phyloP scores from a whole-genome alignment of 805 yeast species.

The Saccharomyces paradoxus region DNA sequence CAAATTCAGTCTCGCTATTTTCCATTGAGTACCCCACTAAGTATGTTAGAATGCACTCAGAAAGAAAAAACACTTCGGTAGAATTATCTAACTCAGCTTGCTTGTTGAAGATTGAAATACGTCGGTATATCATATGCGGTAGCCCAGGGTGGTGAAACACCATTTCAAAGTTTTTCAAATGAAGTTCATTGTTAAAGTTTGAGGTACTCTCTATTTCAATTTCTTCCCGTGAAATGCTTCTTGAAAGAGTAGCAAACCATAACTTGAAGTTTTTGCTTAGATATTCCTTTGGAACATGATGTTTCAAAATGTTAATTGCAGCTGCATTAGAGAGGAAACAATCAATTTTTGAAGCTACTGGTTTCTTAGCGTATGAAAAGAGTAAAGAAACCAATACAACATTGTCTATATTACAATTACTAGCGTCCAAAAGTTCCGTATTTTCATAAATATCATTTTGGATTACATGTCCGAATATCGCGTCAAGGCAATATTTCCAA shows the following conservation, averaged over 20 bases:
- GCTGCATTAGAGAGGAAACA: conserved; percentile 1
- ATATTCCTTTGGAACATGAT: conserved; percentile 2
- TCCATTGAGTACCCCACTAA: conserved; percentile 1
- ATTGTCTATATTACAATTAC: conserved; percentile 3
- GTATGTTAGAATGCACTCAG: conserved; percentile 5
- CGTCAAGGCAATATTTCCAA: conserved; percentile 11
- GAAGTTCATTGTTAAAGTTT: neutral
- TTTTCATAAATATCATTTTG: conserved; percentile 5
- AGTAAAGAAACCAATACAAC: conserved; percentile 14
- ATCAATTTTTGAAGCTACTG: neutral
- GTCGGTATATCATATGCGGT: conserved; percentile 1
- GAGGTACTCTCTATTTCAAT: neutral
- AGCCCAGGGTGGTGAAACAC: conserved; percentile 6
- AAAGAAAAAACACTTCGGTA: conserved; percentile 3
- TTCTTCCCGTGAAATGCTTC: neutral
- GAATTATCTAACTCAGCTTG: neutral
- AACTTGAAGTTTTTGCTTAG: conserved; percentile 11
- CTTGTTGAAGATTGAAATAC: conserved; percentile 2
- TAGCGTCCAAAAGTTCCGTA: conserved; percentile 9
- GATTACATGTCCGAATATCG: conserved; percentile 7
- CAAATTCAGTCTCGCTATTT: neutral
- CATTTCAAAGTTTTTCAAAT: neutral
- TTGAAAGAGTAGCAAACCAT: conserved; percentile 12
- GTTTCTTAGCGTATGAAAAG: conserved; percentile 8
- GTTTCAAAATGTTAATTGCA: conserved; percentile 4